Evolutionary conservation across 2,329 filamentous ascomycete genomes (phyloP), one percentile per base, ranked within the genome.

Genomic region (Emydomyces testavorans): DNA sequence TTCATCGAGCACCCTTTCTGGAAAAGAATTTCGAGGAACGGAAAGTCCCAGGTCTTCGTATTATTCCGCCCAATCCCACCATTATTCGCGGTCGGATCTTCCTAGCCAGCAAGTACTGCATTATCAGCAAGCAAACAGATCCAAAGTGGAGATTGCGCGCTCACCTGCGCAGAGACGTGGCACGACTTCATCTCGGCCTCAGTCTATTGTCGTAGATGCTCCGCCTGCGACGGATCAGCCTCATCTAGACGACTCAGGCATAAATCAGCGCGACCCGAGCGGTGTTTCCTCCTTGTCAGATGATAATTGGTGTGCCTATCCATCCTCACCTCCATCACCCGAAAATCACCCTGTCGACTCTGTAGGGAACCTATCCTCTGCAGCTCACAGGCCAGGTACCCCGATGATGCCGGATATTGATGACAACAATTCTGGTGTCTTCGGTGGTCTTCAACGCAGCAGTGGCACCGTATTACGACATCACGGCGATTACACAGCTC

Each of bases 1-100:
- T 39, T 85, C 80, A 2, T 73, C 76, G 8, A 74, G 76, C 26
- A 79, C 77, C 3, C 65, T 73, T 40, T 68, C 67, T 21, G 39
- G 38, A 21, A 37, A 26, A 15, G 28, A 20, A 76, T 73, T 51
- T 74, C 71, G 11, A 66, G 67, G 6, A 71, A 26, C 47, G 7
- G 59, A 62, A 35, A 68, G 69, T 18, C 66, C 71, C 15, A 65
- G 65, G 13, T 63, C 73, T 13, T 63, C 72, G 7, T 75, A 76
- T 50, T 71, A 70, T 28, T 66, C 69, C 37, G 74, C 77, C 1
- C 65, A 65, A 50, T 52, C 59, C 51, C 48, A 66, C 53, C 55
- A 50, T 23, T 56, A 52, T 42, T 64, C 60, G 41, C 63, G 54
- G 51, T 58, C 60, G 16, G 58, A 63, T 41, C 54, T 60, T 15